Evolutionary conservation across 441 rosid genomes (phyloP), one percentile per base, ranked within the genome.

Genomic region (Eruca vesicaria): DNA sequence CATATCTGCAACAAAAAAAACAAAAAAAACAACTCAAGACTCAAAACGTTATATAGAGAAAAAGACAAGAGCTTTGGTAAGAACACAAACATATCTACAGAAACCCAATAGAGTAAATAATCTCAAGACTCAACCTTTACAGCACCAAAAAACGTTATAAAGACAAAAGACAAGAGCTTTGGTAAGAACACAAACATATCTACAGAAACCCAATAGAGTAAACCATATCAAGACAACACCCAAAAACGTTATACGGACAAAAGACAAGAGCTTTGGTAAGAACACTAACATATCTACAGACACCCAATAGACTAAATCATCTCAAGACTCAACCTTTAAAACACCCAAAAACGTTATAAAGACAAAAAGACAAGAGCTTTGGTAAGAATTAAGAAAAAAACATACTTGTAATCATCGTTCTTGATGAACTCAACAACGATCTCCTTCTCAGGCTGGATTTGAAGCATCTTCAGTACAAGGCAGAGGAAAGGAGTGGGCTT

Each of bases 391-490:
- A 5, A 29, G n/a, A 45, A 50, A 58, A 26, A 35, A 48, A 6
- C 48, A 50, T 82, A 93, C 98, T 93, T 96, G 92, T 89, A 93
- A 78, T 93, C 98, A 76, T 93, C 98, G 71, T 93, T 93, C 58
- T 90, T 90, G 0, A 96, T 96, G 81, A 96, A 93, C 75, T 96
- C 98, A 2, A 96, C 97, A 15, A 93, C 97, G 33, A 93, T 90
- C 32, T 93, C 97, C 48, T 96, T 96, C 80, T 96, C 97, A 19
- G 97, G 98, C 81, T 93, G 98, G 76, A 96, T 93, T 76, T 96
- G 99, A 18, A 91, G 90, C 98, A 93, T 91, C 83, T 96, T 96
- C 87, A 91, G 78, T 76, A 91, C 84, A 32, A 90, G 84, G 64
- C 98, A 93, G 75, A 93, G 85, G 77, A 96, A 96, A 1, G 98